Conservation (phyloP, 106 monocot species). For the Acorus calamus region DNA sequence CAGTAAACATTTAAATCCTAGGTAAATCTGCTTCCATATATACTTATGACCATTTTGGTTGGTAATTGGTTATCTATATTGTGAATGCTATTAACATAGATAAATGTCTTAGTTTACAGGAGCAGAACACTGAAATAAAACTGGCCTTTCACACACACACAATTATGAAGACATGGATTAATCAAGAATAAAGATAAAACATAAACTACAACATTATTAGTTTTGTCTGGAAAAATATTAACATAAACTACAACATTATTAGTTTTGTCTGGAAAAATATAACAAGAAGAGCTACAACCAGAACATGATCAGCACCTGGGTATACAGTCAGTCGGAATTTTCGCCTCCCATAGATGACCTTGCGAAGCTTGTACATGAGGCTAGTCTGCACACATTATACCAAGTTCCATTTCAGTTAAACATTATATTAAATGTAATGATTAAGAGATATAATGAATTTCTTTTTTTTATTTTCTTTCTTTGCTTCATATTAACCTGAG, state of each 20-base stretch:
- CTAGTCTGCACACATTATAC: constrained; percentile 43
- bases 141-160: too few species aligned
- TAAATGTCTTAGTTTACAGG: too few species aligned
- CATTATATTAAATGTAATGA: too few species aligned
- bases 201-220: constrained; percentile 1
- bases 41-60: too few species aligned
- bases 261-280: constrained; percentile 30
- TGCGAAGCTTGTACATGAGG: constrained; percentile 58
- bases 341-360: constrained; percentile 46
- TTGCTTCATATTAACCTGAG: constrained; percentile 43
- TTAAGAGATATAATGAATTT: too few species aligned
- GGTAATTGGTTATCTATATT: too few species aligned
- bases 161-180: too few species aligned
- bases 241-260: neutral
- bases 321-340: constrained; percentile 84
- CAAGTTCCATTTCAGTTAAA: too few species aligned
- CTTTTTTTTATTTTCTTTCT: neutral
- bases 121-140: too few species aligned
- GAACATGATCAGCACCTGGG: constrained; percentile 62
- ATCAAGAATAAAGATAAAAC: neutral
- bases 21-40: too few species aligned
- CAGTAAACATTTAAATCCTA: too few species aligned
- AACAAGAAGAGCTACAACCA: constrained; percentile 51
- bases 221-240: constrained; percentile 17
- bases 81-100: too few species aligned